Conservation (phyloP, 139 green algal genomes). For the Astrephomene gubernaculifera region DNA sequence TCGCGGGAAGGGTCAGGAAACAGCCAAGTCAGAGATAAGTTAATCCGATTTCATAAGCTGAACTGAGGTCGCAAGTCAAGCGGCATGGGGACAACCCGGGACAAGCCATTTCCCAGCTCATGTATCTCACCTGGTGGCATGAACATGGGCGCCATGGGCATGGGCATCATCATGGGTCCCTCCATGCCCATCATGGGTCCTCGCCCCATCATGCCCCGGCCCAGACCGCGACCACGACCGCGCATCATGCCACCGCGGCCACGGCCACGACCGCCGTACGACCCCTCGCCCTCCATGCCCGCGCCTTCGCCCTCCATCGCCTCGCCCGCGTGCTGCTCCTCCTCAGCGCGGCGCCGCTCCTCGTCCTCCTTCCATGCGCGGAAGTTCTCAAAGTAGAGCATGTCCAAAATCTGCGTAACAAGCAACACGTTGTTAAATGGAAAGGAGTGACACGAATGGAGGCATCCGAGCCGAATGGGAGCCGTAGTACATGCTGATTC, state of each 20-base stretch:
- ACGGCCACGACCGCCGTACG: conserved; percentile 48
- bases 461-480: too few relatives aligned
- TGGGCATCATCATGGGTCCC: conserved; percentile 56
- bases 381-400: conserved; percentile 81
- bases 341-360: conserved; percentile 50
- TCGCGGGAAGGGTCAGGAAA: too few relatives aligned
- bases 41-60: too few relatives aligned
- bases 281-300: conserved; percentile 36
- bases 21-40: too few relatives aligned
- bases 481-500: not conserved
- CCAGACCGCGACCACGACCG: conserved; percentile 23
- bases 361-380: conserved; percentile 63
- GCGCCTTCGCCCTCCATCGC: conserved; percentile 16
- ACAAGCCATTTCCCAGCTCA: too few relatives aligned
- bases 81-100: too few relatives aligned
- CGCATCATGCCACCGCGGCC: conserved; percentile 41
- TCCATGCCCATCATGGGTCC: conserved; percentile 50
- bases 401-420: conserved; percentile 63
- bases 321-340: conserved; percentile 29
- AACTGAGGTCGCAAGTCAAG: too few relatives aligned
- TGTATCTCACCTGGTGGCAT: conserved; percentile 55
- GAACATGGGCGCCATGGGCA: conserved; percentile 56
- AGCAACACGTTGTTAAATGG: not conserved
- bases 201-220: conserved; percentile 37
- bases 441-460: too few relatives aligned